Evolutionary conservation across 1,139 yeast species (phyloP), one percentile per base, ranked within the genome.

Genomic region (Geotrichum siamense): DNA sequence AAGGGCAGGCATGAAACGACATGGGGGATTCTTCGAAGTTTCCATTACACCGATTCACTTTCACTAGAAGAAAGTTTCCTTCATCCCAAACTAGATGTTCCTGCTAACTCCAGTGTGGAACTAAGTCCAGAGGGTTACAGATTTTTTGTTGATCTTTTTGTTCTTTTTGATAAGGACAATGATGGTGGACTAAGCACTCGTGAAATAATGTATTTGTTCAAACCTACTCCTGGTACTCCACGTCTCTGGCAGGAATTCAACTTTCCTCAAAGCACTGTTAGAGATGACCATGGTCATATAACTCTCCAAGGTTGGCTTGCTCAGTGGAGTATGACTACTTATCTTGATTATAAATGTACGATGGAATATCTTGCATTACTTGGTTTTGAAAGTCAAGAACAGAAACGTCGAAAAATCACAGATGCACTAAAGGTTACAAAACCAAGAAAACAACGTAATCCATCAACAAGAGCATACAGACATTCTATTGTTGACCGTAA

Each of bases 221-320:
- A 75, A 44, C 94, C 96, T 0, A 89, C 97, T 0, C 96, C 97
- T 0, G 97, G 97, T 0, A 72, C 87, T 2, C 98, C 98, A 0
- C 72, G 71, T 48, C 68, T 83, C 8, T 91, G 98, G 98, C 71
- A 72, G 38, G 91, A 84, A 26, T 75, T 85, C 1, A 81, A 80
- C 53, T 91, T 91, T 56, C 98, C 98, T 0, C 69, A 75, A 20
- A 78, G 94, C 1, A 83, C 94, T 5, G 96, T 89, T 2, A 76
- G 94, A 47, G 89, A 87, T 59, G 96, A 86, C 52, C 79, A 78
- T 50, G 96, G 96, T 0, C 76, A 79, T 58, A 91, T 91, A 2
- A 85, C 97, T 0, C 64, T 91, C 26, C 97, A 91, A 65, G 98
- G 98, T 1, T 91, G 98, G 98, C 65, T 91, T 36, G 97, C 98